Base-by-base conservation (phyloP, 306 rosid genomes). In the Cucurbita ficifolia region DNA sequence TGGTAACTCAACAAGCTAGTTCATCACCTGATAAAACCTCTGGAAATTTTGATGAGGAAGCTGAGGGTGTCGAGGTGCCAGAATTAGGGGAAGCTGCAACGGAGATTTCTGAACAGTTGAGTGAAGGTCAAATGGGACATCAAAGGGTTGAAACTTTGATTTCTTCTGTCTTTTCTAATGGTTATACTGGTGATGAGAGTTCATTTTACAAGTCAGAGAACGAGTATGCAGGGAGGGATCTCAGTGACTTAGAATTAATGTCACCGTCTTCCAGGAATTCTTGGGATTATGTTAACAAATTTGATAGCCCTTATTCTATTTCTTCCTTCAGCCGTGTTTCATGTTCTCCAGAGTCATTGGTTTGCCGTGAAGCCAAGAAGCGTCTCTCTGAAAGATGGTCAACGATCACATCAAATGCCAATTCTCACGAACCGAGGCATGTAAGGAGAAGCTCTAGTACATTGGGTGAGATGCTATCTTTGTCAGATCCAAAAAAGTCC, bases 331-430 rank as follows among this genome's bases (percentile, higher is more conserved):
- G 96, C 48, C 92, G 83, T n/a, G 76, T 80, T 29, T 81, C 96
- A 0, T 86, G 92, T 81, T 94, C 97, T 77, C 91, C 96, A 4
- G 97, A 94, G 65, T 91, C 99, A 74, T 85, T 89, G 17, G 97
- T 94, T 40, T 86, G 96, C 84, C 88, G 87, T 75, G 99, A 95
- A 77, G 99, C 99, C 18, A 95, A 91, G 90, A 91, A 87, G 88
- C 77, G 97, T 48, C 90, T 95, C 7, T 89, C 96, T 36, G 97
- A 95, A 87, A 86, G 97, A 85, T 95, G 99, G 99, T 84, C 84
- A 61, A 79, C 88, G 83, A 79, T 95, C 85, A 74, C 89, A 79
- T 88, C 89, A 42, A 82, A 74, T 69, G 90, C 83, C 67, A 76
- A 59, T 50, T 74, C 79, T 78, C 92, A 84, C 70, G 96, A 91